Conservation (phyloP, 129 eudicot genomes). For the carrot (Daucus carota) region DH1_v3.0 NC_030386.2:38920501-38921000, state of each 20-base stretch:
- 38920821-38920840: background rate
- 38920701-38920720: background rate
- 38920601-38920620: background rate
- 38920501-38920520: too few species aligned
- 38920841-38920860: background rate
- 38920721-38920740: background rate
- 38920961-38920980: conserved; percentile 22
- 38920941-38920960: conserved; percentile 9
- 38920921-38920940: conserved; percentile 11
- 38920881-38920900: background rate
- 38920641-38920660: background rate
- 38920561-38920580: too few species aligned
- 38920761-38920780: background rate
- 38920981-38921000: conserved; percentile 62
- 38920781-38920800: background rate
- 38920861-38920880: background rate
- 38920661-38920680: background rate
- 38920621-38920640: background rate
- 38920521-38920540: too few species aligned
- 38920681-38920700: background rate
- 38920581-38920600: too few species aligned
- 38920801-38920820: background rate
- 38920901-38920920: conserved; percentile 5
- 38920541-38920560: too few species aligned
- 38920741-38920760: background rate